phyloP scores from a whole-genome alignment of 108 stramenopile species.

The Epipyxis sp. region DNA sequence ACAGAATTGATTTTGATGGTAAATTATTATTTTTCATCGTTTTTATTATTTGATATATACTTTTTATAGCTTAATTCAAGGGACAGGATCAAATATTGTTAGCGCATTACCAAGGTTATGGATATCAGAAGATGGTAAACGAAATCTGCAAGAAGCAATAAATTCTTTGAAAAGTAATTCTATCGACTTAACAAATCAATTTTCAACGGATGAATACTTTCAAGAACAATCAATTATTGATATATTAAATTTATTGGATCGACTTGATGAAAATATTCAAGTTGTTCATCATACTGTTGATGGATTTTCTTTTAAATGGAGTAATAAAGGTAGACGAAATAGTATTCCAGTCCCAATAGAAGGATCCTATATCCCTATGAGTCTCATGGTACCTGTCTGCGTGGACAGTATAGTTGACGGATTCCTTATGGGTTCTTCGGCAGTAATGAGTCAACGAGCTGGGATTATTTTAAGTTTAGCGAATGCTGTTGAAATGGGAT shows the following conservation, averaged over 20 bases:
- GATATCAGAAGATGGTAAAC: background rate
- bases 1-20: too few relatives aligned
- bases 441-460: background rate
- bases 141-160: background rate
- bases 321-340: background rate
- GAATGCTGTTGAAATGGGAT: background rate
- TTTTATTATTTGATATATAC: too few relatives aligned
- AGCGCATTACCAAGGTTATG: background rate
- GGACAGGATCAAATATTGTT: background rate
- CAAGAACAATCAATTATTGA: background rate
- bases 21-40: too few relatives aligned
- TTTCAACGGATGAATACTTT: background rate
- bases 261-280: background rate
- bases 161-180: background rate
- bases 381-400: background rate
- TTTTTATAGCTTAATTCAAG: background rate
- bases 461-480: background rate
- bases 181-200: background rate
- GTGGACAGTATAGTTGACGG: background rate
- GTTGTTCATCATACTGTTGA: background rate
- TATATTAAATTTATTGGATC: background rate
- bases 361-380: background rate
- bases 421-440: background rate
- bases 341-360: background rate
- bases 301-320: background rate